Evolutionary conservation across 1,284 basidiomycete genomes (phyloP), one percentile per base, ranked within the genome.

Genomic region (Schizopora paradoxa): DNA sequence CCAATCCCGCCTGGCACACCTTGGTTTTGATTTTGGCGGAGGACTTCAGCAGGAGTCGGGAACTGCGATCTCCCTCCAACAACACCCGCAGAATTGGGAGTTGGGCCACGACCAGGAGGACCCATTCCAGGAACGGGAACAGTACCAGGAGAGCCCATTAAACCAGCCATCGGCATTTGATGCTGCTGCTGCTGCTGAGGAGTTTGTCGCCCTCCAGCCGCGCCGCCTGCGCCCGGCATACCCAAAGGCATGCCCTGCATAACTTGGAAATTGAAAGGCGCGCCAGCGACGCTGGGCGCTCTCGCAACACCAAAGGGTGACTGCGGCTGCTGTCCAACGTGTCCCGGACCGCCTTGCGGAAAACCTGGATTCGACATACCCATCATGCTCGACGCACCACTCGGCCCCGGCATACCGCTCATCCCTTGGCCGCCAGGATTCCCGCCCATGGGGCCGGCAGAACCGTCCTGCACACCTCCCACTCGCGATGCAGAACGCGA

Each of bases 111-210:
- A n/a, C 40, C 40, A 31, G 26, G n/a, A 6, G 21, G 16, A 42
- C 25, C 40, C 11, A 7, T 49, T 8, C 48, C 48, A 14, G 43
- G 43, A 29, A 37, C 33, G 5, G 32, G 29, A 10, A 42, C 48
- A 39, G 14, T n/a, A 16, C 47, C 42, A 25, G 47, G 47, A 2
- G 48, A 49, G 23, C 32, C 42, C 14, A 40, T 29, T 4, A 49
- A 40, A 5, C 27, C 31, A 2, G 48, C 43, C 48, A 49, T 49
- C 23, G 48, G 48, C n/a, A n/a, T n/a, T n/a, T n/a, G n/a, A 31
- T 37, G 41, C 38, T 49, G 48, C 37, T 23, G n/a, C 22, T 43
- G 33, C 40, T 43, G 42, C 27, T 34, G 29, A 18, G 48, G 48
- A 14, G 48, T 49, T 16, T 21, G n/a, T 11, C 48, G 48, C 6